Percentiles rank a stretch among this genome's conserved stretches.
phyloP scores from a whole-genome alignment of 2,329 filamentous ascomycete species.

The Pseudogymnoascus verrucosus region DNA sequence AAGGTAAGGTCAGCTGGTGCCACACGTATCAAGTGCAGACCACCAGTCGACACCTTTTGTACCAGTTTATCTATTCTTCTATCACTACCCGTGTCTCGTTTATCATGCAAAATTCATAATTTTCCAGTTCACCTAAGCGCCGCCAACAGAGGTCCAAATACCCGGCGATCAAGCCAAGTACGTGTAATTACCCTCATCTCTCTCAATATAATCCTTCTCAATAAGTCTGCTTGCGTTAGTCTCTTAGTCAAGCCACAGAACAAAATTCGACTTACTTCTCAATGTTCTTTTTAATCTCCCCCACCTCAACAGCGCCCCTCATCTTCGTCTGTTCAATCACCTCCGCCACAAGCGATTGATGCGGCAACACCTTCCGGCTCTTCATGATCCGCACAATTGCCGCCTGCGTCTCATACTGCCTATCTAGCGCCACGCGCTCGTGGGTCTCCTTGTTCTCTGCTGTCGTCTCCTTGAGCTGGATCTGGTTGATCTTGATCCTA shows the following conservation, averaged over 20 bases:
- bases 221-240: slow-evolving; percentile 53
- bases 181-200: slow-evolving; percentile 60
- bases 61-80: background rate
- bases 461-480: slow-evolving; percentile 91
- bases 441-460: slow-evolving; percentile 94
- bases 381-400: slow-evolving; percentile 98
- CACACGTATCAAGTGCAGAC: background rate
- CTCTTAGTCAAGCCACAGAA: slow-evolving; percentile 22
- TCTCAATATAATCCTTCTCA: slow-evolving; percentile 88
- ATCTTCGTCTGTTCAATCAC: slow-evolving; percentile 86
- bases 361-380: slow-evolving; percentile 76
- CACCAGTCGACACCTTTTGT: background rate
- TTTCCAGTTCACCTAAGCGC: background rate
- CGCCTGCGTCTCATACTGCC: slow-evolving; percentile 94
- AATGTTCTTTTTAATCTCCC: slow-evolving; percentile 93
- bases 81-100: background rate
- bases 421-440: slow-evolving; percentile 77
- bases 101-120: background rate
- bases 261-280: slow-evolving; percentile 59
- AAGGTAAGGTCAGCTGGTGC: background rate
- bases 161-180: slow-evolving; percentile 52
- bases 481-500: slow-evolving; percentile 96
- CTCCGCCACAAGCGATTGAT: slow-evolving; percentile 81
- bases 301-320: slow-evolving; percentile 74
- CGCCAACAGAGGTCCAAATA: background rate